Conservation (phyloP, 2,329 filamentous ascomycete species). For the Rasamsonia emersonii region DNA sequence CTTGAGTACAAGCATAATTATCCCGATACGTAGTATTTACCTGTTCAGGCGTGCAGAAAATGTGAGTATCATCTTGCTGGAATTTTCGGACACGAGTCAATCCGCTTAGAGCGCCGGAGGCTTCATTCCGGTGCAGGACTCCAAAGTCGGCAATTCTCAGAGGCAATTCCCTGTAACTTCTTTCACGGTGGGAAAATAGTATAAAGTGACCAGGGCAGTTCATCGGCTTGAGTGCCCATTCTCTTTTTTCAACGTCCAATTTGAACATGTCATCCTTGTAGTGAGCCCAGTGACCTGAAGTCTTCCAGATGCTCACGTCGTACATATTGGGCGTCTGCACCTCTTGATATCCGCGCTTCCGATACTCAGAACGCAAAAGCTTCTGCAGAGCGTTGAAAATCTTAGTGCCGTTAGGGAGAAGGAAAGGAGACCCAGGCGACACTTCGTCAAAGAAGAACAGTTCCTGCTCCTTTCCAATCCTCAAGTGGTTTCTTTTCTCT, state of each 20-base stretch:
- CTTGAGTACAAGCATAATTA: not conserved
- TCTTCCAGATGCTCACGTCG: slow-evolving; percentile 88
- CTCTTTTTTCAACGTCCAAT: slow-evolving; percentile 72
- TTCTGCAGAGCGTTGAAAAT: slow-evolving; percentile 85
- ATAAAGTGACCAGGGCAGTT: slow-evolving; percentile 94
- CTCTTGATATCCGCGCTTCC: slow-evolving; percentile 87
- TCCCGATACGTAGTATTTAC: slow-evolving; percentile 17
- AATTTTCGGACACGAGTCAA: slow-evolving; percentile 89
- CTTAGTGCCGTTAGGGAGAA: slow-evolving; percentile 82
- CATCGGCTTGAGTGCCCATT: slow-evolving; percentile 89
- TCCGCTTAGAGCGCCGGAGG: slow-evolving; percentile 82
- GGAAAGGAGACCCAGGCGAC: slow-evolving; percentile 90
- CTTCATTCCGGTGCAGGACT: slow-evolving; percentile 89
- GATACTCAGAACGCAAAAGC: slow-evolving; percentile 80
- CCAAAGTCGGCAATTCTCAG: slow-evolving; percentile 93
- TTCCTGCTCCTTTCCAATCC: slow-evolving; percentile 90
- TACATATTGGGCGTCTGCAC: slow-evolving; percentile 96
- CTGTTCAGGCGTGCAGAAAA: slow-evolving; percentile 84
- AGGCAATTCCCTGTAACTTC: slow-evolving; percentile 83
- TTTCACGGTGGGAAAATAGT: slow-evolving; percentile 73
- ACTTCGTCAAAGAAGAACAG: slow-evolving; percentile 94
- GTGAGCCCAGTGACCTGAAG: slow-evolving; percentile 86
- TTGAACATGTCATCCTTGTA: slow-evolving; percentile 95
- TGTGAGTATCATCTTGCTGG: slow-evolving; percentile 93
- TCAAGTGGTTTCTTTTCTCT: slow-evolving; percentile 92